Conservation (phyloP, 257 asterid species). For the Plectranthus barbatus region DNA sequence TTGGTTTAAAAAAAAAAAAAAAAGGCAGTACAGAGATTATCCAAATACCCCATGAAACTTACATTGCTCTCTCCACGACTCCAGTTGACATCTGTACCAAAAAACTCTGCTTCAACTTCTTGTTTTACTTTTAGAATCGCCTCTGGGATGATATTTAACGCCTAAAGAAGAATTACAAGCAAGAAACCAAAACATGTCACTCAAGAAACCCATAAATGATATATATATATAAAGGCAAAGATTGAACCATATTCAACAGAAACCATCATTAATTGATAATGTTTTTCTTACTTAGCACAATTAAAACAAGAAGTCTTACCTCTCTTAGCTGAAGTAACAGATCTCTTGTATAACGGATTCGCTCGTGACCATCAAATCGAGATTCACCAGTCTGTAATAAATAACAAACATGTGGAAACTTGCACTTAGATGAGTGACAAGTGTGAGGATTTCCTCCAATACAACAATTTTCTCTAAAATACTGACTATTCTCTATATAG, state of each 20-base stretch:
- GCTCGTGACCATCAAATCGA: constrained; percentile 63
- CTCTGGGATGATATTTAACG: constrained; percentile 45
- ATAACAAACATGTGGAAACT: constrained; percentile 3
- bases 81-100: constrained; percentile 69
- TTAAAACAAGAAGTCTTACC: constrained; percentile 37
- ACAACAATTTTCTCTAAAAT: background rate
- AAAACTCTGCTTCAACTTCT: constrained; percentile 80
- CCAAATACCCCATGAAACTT: constrained; percentile 20
- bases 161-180: constrained; percentile 31
- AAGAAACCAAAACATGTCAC: constrained; percentile 6
- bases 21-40: background rate
- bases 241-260: background rate
- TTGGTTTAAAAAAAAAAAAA: background rate
- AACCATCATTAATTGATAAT: background rate
- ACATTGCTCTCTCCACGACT: constrained; percentile 62
- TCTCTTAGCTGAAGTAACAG: constrained; percentile 69
- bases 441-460: background rate
- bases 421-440: background rate
- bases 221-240: background rate
- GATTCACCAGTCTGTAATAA: constrained; percentile 66
- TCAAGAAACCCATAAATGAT: too few relatives aligned
- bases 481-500: background rate
- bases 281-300: background rate
- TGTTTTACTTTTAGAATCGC: constrained; percentile 63
- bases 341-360: constrained; percentile 63